phyloP scores from a whole-genome alignment of 2,329 filamentous ascomycete species.

The Cercospora berteroae region DNA sequence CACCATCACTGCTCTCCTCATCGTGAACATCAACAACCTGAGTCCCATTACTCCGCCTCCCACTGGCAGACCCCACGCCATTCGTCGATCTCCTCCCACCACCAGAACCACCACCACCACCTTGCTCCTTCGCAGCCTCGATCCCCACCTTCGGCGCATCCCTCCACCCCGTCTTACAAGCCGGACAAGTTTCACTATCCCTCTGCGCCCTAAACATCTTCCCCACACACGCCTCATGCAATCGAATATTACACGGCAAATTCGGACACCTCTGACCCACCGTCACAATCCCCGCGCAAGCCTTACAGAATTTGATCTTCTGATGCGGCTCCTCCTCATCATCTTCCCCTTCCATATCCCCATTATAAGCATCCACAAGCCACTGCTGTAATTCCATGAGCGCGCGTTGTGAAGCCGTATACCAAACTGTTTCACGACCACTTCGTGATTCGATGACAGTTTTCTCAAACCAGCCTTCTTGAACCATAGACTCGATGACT shows the following conservation, averaged over 20 bases:
- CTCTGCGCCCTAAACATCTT: slow-evolving; percentile 67
- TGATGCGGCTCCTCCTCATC: slow-evolving; percentile 54
- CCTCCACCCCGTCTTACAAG: slow-evolving; percentile 53
- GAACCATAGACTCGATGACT: slow-evolving; percentile 66
- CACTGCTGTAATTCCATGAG: slow-evolving; percentile 83
- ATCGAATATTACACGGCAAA: slow-evolving; percentile 63
- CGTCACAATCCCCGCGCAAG: slow-evolving; percentile 87
- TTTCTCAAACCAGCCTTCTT: slow-evolving; percentile 81
- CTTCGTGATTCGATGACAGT: slow-evolving; percentile 45
- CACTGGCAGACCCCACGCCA: slow-evolving; percentile 14
- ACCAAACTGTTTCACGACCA: slow-evolving; percentile 58
- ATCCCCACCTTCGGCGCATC: slow-evolving; percentile 55
- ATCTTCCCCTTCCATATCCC: slow-evolving; percentile 55
- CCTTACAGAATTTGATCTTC: slow-evolving; percentile 81
- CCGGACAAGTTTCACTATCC: slow-evolving; percentile 62
- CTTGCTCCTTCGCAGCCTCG: slow-evolving; percentile 40
- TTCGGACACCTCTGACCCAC: slow-evolving; percentile 73
- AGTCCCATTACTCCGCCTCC: slow-evolving; percentile 20
- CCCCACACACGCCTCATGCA: slow-evolving; percentile 75
- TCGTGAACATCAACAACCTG: slow-evolving; percentile 18
- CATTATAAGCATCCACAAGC: slow-evolving; percentile 88
- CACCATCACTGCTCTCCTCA: slow-evolving; percentile 22
- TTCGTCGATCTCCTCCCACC: slow-evolving; percentile 21
- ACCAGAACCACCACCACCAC: neutral
- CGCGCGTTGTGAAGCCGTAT: slow-evolving; percentile 70